Percentiles rank a stretch among this genome's conserved stretches.
These are phyloP conservation scores for Lachnellula cervina DNA, from an alignment of 2,329 filamentous ascomycete species.

Conservation along the genomic window DNA sequence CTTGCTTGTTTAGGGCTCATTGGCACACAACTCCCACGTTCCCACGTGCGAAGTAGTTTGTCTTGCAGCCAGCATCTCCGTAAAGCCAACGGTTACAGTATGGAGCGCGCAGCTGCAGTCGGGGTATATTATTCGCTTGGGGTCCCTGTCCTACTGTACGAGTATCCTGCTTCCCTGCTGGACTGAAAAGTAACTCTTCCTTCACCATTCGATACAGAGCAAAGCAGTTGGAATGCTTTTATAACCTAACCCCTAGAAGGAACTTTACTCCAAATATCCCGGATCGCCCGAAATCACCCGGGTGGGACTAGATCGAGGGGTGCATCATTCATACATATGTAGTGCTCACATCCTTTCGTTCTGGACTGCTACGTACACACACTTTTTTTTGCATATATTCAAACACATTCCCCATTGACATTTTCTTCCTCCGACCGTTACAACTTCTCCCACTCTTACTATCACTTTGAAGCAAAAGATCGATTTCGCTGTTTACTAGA, in stretches of 20 bases:
- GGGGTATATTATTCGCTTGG: neutral
- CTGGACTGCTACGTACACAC: conserved; percentile 5
- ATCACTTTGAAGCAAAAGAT: neutral
- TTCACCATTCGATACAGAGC: neutral
- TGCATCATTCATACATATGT: conserved; percentile 25
- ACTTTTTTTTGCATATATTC: conserved; percentile 17
- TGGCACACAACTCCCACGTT: neutral
- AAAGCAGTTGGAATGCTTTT: too few relatives aligned
- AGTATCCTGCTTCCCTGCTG: neutral
- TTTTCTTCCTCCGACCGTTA: neutral
- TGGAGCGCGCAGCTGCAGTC: neutral
- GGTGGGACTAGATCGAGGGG: conserved; percentile 26
- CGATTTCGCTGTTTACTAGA: conserved; percentile 9
- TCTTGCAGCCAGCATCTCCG: neutral
- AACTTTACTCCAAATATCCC: conserved; percentile 4
- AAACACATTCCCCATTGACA: conserved; percentile 8
- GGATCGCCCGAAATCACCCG: conserved; percentile 19
- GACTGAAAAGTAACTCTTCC: neutral
- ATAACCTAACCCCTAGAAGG: conserved; percentile 12
- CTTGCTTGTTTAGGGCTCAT: neutral
- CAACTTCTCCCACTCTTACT: neutral
- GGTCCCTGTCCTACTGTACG: neutral
- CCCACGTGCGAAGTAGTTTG: neutral
- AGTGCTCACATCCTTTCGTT: conserved; percentile 15
- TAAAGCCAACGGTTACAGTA: neutral